phyloP scores from a whole-genome alignment of 1,139 yeast genomes.

The Zhuliangozyma blackwelliae region DNA sequence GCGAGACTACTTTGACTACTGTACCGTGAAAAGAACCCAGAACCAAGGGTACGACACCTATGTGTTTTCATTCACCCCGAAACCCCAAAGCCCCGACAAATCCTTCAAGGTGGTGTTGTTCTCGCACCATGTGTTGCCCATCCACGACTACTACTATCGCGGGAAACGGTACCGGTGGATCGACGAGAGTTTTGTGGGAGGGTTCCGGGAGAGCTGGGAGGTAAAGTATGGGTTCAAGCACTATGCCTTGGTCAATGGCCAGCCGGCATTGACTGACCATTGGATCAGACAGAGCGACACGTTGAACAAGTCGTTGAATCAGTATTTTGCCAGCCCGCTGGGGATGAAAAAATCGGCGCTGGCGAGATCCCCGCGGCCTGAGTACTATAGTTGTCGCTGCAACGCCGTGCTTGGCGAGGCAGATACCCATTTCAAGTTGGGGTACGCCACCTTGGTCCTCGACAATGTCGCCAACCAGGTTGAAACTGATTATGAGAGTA shows the following conservation, averaged over 20 bases:
- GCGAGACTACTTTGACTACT: conserved; percentile 8
- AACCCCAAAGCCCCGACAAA: conserved; percentile 4
- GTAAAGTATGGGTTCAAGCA: conserved; percentile 11
- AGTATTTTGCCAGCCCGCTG: conserved; percentile 6
- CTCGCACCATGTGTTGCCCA: conserved; percentile 9
- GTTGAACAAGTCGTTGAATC: conserved; percentile 6
- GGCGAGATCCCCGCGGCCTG: conserved; percentile 4
- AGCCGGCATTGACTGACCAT: conserved; percentile 9
- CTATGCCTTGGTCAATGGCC: conserved; percentile 4
- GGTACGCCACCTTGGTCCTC: conserved; percentile 10
- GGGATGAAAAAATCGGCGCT: not conserved
- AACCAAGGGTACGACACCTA: conserved; percentile 10
- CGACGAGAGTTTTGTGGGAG: conserved; percentile 6
- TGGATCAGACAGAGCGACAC: conserved; percentile 11
- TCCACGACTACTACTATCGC: conserved; percentile 10
- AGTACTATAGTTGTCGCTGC: conserved; percentile 8
- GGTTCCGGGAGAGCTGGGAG: conserved; percentile 1
- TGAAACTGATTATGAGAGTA: conserved; percentile 8
- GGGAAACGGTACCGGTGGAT: conserved; percentile 10
- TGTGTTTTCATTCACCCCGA: conserved; percentile 9
- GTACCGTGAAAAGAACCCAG: conserved; percentile 5
- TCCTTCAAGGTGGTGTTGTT: conserved; percentile 9
- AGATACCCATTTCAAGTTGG: conserved; percentile 6
- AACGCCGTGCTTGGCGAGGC: conserved; percentile 9
- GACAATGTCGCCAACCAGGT: conserved; percentile 1